A percentile compares a stretch with the other conserved stretches of the same genome.
Evolutionary conservation across 2,329 filamentous ascomycete genomes (phyloP).

Genomic region (Myriosclerotinia duriaeana): DNA sequence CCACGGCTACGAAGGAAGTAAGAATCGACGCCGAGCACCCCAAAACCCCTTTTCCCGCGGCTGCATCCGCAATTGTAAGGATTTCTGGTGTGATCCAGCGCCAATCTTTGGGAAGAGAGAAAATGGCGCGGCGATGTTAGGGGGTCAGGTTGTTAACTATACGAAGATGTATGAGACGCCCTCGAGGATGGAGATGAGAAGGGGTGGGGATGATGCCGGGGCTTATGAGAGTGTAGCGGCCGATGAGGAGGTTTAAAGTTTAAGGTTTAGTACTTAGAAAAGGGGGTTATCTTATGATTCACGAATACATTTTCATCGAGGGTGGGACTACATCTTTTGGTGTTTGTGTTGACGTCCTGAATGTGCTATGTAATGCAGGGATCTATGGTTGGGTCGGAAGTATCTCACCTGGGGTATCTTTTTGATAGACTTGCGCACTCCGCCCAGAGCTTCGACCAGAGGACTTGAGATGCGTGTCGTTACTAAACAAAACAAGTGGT

Average conservation of each 20-base stretch:
- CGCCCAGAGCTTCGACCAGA: no score
- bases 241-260: slow-evolving; percentile 37
- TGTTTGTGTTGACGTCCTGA: no score
- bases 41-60: slow-evolving; percentile 83
- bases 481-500: no score
- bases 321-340: background rate
- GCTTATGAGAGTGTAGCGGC: slow-evolving; percentile 38
- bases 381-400: no score
- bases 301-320: slow-evolving; percentile 4
- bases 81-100: slow-evolving; percentile 93
- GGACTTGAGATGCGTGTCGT: no score
- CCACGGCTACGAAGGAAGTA: slow-evolving; percentile 60
- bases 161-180: slow-evolving; percentile 83
- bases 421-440: background rate
- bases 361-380: no score
- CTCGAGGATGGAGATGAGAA: slow-evolving; percentile 42
- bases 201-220: slow-evolving; percentile 29
- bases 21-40: slow-evolving; percentile 51
- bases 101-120: slow-evolving; percentile 75
- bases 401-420: background rate
- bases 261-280: background rate
- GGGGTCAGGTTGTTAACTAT: slow-evolving; percentile 81
- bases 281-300: background rate
- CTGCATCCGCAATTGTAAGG: slow-evolving; percentile 82
- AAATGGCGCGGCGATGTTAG: slow-evolving; percentile 72